Base-by-base conservation (phyloP, 2,329 filamentous ascomycete genomes). In the Balansia obtecta region DNA sequence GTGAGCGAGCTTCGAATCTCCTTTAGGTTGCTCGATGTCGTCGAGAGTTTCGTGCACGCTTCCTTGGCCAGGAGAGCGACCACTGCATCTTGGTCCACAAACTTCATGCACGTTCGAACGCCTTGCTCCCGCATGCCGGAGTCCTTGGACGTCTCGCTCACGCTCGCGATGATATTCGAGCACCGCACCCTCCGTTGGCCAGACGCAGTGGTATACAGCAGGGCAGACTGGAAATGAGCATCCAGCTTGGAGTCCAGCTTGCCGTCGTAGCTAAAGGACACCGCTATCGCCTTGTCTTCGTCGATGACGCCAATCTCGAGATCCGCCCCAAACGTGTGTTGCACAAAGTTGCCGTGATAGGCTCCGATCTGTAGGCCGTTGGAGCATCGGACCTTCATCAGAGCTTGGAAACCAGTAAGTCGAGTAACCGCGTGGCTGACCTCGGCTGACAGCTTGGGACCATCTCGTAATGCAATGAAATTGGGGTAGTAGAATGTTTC, bases 331-430 rank as follows among this genome's bases (percentile, higher is more conserved):
- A 95, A 95, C 0, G 87, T 93, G 68, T 96, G 89, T 63, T 98
- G 93, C 47, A 94, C 79, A 63, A 97, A 98, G 69, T 95, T 95
- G 57, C 93, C 93, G 61, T 95, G 88, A 63, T 98, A 98, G n/a
- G 82, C 80, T 15, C 88, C 82, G 15, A 98, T 85, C 64, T 98
- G 93, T 48, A 98, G 74, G 16, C 93, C 93, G 60, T 95, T 98
- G 16, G 90, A 96, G 71, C 93, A 98, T 54, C 93, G 85, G 52
- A 98, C 91, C 73, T 98, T 98, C 88, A 98, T 94, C 58, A 98
- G 73, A 18, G 89, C 89, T 68, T 96, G 91, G 71, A 88, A 97
- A 20, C 93, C 93, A 45, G 91, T 95, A 65, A 96, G 90, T 55
- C 93, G 79, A 2, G 83, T 89, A 32, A 96, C 81, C 0, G 87